phyloP scores from a whole-genome alignment of 169 alveolate species.

The Plasmodium cynomolgi region DNA sequence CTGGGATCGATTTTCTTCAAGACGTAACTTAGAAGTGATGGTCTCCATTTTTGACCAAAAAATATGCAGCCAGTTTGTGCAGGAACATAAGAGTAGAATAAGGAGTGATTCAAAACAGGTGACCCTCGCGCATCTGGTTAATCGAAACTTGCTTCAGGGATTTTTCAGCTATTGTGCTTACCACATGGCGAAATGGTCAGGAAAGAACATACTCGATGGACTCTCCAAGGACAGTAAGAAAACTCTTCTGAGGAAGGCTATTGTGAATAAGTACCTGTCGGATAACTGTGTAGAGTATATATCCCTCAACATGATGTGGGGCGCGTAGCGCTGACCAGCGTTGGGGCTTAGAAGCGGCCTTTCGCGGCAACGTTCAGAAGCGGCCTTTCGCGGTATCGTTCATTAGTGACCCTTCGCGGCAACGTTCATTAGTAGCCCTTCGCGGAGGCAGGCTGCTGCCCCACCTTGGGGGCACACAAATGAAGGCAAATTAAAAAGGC shows the following conservation, averaged over 20 bases:
- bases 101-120: background rate
- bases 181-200: slow-evolving; percentile 21
- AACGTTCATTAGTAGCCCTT: background rate
- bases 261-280: slow-evolving; percentile 6
- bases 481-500: background rate
- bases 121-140: slow-evolving; percentile 7
- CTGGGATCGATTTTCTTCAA: slow-evolving; percentile 84
- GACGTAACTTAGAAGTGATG: slow-evolving; percentile 83
- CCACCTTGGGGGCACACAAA: background rate
- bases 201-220: slow-evolving; percentile 26
- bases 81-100: slow-evolving; percentile 30
- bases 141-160: slow-evolving; percentile 15
- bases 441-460: background rate
- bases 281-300: slow-evolving; percentile 28
- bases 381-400: background rate
- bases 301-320: slow-evolving; percentile 69
- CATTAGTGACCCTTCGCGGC: background rate
- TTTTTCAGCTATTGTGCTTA: slow-evolving; percentile 40
- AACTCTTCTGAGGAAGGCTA: slow-evolving; percentile 24
- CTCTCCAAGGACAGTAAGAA: slow-evolving; percentile 37
- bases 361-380: background rate
- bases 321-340: background rate
- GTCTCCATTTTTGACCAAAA: slow-evolving; percentile 77
- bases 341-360: background rate
- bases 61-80: slow-evolving; percentile 14